Percentiles rank a stretch among this genome's conserved stretches.
phyloP scores from a whole-genome alignment of 2,329 filamentous ascomycete genomes.

The Coniosporium tulheliwenetii region DNA sequence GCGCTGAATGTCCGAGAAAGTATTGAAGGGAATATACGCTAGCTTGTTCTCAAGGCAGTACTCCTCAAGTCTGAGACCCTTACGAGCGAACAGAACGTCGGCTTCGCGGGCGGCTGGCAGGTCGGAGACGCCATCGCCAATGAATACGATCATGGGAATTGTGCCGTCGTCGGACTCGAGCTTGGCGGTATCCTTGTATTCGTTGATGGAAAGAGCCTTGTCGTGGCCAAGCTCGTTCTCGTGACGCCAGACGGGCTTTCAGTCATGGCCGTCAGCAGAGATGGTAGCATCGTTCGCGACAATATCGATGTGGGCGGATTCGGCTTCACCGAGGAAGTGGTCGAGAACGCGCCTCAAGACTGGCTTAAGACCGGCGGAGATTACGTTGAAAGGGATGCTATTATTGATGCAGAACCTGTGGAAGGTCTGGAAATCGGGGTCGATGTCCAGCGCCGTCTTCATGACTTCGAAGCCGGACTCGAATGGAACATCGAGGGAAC shows the following conservation, averaged over 20 bases:
- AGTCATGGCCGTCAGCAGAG: constrained; percentile 38
- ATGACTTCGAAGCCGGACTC: constrained; percentile 52
- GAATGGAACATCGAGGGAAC: constrained; percentile 49
- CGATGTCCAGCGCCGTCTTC: constrained; percentile 45
- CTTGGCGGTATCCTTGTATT: constrained; percentile 40
- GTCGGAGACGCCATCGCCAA: constrained; percentile 54
- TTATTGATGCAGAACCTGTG: constrained; percentile 49
- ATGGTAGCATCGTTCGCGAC: constrained; percentile 53
- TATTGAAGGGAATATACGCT: constrained; percentile 46
- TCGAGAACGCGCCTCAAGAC: constrained; percentile 46
- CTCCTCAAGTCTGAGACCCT: constrained; percentile 48
- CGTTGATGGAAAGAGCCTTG: constrained; percentile 48
- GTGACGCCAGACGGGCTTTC: constrained; percentile 54
- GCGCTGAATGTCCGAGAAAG: constrained; percentile 48
- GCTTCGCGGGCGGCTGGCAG: constrained; percentile 49
- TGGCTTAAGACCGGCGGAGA: constrained; percentile 52
- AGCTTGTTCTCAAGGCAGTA: constrained; percentile 49
- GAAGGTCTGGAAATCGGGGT: constrained; percentile 47
- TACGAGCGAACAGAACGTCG: constrained; percentile 51
- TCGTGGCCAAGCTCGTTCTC: constrained; percentile 51
- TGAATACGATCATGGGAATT: constrained; percentile 52
- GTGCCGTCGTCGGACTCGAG: constrained; percentile 42
- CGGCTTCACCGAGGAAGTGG: constrained; percentile 46
- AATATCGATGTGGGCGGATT: constrained; percentile 45
- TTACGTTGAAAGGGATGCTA: constrained; percentile 52